phyloP scores from a whole-genome alignment of 495 filamentous ascomycete species.

The Xanthoparmelia taractica region DNA sequence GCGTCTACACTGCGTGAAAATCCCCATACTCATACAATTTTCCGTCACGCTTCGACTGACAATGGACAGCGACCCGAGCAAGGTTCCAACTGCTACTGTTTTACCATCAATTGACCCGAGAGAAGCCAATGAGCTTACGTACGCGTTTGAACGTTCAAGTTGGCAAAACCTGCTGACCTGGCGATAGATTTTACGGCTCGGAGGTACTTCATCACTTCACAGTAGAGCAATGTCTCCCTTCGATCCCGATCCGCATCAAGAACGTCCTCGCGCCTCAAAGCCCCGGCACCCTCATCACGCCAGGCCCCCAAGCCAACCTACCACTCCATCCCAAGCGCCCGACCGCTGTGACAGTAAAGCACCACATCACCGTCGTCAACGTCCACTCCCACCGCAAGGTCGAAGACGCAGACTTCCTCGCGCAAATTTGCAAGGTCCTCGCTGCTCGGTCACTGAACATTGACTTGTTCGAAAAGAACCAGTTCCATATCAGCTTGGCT shows the following conservation, averaged over 20 bases:
- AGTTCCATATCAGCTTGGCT: constrained; percentile 94
- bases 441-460: constrained; percentile 73
- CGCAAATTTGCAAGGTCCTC: constrained; percentile 79
- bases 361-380: constrained; percentile 84
- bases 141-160: neutral
- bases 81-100: constrained; percentile 76
- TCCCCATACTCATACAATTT: constrained; percentile 27
- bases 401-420: constrained; percentile 84
- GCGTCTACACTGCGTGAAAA: constrained; percentile 20
- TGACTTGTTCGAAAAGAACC: constrained; percentile 86
- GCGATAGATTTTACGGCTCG: constrained; percentile 64
- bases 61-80: constrained; percentile 45
- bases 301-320: constrained; percentile 23
- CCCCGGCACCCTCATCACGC: constrained; percentile 78
- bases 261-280: constrained; percentile 93
- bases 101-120: constrained; percentile 72
- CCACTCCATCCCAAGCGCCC: constrained; percentile 56
- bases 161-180: neutral
- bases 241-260: constrained; percentile 93
- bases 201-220: constrained; percentile 97
- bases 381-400: constrained; percentile 89
- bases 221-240: constrained; percentile 95
- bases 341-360: constrained; percentile 94
- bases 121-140: constrained; percentile 82
- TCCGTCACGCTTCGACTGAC: constrained; percentile 47